Percentiles rank a stretch among this genome's conserved stretches.
phyloP scores from a whole-genome alignment of 208 protist genomes.

The Tritrichomonas foetus region DNA sequence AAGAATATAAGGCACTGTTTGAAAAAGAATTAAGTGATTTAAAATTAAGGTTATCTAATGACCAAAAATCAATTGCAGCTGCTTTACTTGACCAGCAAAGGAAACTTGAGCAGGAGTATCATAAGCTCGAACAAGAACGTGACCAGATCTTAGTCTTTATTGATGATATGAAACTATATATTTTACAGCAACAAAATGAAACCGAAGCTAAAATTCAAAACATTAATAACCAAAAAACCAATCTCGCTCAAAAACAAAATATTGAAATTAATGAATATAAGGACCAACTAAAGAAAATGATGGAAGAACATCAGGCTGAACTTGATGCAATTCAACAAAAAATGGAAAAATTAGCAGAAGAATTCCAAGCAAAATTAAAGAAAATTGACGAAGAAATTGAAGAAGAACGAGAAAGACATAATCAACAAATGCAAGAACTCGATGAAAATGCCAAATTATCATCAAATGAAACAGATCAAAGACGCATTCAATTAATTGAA shows the following conservation, averaged over 20 bases:
- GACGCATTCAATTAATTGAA: background rate
- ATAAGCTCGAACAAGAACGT: background rate
- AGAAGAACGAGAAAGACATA: background rate
- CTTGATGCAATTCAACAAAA: background rate
- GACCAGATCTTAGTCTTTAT: background rate
- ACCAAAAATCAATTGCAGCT: background rate
- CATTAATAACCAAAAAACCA: background rate
- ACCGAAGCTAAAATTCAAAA: background rate
- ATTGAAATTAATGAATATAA: background rate
- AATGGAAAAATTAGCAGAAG: background rate
- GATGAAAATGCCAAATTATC: background rate
- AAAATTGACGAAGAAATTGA: background rate
- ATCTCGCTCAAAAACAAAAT: background rate
- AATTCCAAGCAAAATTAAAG: background rate
- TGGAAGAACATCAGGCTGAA: background rate
- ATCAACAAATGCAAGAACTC: background rate
- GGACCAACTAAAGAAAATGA: background rate
- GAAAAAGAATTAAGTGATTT: background rate
- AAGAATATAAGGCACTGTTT: background rate
- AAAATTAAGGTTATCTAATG: background rate
- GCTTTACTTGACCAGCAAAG: background rate
- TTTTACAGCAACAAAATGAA: background rate
- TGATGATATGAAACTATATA: background rate
- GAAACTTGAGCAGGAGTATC: background rate
- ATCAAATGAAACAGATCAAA: background rate